These are phyloP conservation scores for Brassica rapa DNA, from an alignment of 345 rosid species.

Conservation along the genomic window DNA sequence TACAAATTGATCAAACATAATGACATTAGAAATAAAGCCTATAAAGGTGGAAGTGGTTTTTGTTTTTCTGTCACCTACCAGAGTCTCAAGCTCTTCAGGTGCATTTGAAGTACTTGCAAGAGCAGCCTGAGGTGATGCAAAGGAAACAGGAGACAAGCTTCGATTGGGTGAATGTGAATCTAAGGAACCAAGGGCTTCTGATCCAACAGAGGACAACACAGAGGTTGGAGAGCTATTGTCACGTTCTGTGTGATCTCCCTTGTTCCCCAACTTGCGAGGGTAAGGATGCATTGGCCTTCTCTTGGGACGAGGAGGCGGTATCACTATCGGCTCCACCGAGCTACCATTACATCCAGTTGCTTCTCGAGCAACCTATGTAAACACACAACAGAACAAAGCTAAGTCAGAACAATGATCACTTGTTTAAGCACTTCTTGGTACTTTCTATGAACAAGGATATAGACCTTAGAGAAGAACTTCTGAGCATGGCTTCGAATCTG, in stretches of 20 bases:
- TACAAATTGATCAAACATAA: conserved; percentile 36
- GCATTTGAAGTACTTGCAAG: conserved; percentile 21
- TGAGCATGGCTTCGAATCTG: conserved; percentile 98
- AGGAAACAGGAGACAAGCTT: conserved; percentile 60
- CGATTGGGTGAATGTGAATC: conserved; percentile 49
- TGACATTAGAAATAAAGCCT: neutral
- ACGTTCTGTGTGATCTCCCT: conserved; percentile 45
- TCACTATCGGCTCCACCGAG: conserved; percentile 59
- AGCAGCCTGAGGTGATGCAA: conserved; percentile 28
- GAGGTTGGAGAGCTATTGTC: conserved; percentile 68
- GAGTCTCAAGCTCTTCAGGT: conserved; percentile 40
- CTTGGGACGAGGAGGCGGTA: conserved; percentile 91
- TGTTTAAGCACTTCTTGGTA: neutral
- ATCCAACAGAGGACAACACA: conserved; percentile 60
- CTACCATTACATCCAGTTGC: conserved; percentile 42
- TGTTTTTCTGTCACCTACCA: conserved; percentile 37
- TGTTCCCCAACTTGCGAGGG: conserved; percentile 63
- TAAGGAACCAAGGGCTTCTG: conserved; percentile 50
- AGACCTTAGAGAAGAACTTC: conserved; percentile 87
- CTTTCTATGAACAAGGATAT: neutral
- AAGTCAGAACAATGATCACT: conserved; percentile 38
- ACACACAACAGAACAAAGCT: neutral
- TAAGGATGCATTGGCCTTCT: conserved; percentile 80
- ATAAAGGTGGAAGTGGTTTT: neutral
- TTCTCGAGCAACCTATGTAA: conserved; percentile 56